These are phyloP conservation scores for Acephala macrosclerotiorum DNA, from an alignment of 2,329 filamentous ascomycete species.

Conservation along the genomic window DNA sequence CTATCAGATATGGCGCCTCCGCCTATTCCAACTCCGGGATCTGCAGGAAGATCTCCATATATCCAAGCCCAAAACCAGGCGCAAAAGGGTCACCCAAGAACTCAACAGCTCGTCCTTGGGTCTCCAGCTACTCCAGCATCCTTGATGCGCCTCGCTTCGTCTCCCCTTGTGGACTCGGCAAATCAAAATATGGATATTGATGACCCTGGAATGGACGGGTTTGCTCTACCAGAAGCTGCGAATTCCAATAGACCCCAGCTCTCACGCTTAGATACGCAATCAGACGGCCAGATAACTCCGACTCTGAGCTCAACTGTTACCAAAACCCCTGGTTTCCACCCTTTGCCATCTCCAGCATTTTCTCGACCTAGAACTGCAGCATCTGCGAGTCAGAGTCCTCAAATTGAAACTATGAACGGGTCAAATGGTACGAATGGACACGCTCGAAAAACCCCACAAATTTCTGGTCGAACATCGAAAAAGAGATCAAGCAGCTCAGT, in stretches of 20 bases:
- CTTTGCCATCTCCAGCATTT: slow-evolving; percentile 54
- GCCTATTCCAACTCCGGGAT: slow-evolving; percentile 70
- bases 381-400: slow-evolving; percentile 60
- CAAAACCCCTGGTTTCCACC: slow-evolving; percentile 47
- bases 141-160: slow-evolving; percentile 74
- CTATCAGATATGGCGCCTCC: slow-evolving; percentile 72
- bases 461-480: slow-evolving; percentile 63
- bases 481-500: slow-evolving; percentile 78
- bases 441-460: slow-evolving; percentile 59
- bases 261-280: slow-evolving; percentile 58
- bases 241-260: slow-evolving; percentile 56
- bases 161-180: slow-evolving; percentile 44
- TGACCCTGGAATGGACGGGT: slow-evolving; percentile 67
- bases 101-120: slow-evolving; percentile 39
- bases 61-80: slow-evolving; percentile 65
- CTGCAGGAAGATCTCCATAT: slow-evolving; percentile 72
- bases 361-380: slow-evolving; percentile 45
- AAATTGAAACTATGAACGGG: slow-evolving; percentile 58
- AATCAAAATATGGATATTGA: slow-evolving; percentile 55
- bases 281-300: slow-evolving; percentile 60
- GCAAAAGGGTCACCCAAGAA: slow-evolving; percentile 53
- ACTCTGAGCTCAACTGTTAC: slow-evolving; percentile 51
- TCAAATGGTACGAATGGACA: slow-evolving; percentile 49
- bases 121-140: slow-evolving; percentile 87
- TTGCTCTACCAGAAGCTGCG: slow-evolving; percentile 77